Base-by-base conservation (phyloP, 208 protist genomes). In the Leishmania guyanensis region DNA sequence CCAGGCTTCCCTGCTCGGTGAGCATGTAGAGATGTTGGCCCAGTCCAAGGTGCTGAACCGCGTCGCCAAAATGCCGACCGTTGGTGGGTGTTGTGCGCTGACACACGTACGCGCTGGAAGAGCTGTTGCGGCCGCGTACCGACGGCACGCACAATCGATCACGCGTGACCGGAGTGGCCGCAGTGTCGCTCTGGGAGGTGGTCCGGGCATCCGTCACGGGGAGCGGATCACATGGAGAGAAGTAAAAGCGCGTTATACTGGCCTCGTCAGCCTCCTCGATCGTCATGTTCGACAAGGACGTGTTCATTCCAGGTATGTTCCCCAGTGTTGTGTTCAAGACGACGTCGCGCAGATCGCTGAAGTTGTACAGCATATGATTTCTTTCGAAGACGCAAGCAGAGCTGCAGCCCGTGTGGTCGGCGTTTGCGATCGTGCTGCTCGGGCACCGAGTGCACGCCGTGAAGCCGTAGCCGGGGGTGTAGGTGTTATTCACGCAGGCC, bases 401-500 rank as follows among this genome's bases (percentile, higher is more conserved):
- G 60, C 60, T 66, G 60, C 60, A 66, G 60, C 60, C 60, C 12
- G 60, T 39, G 60, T 66, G 68, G 68, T 72, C 39, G 12, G 12
- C 68, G 39, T 50, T 72, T 14, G 22, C 39, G n/a, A 29, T 46
- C 58, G 58, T 50, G n/a, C 14, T 9, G 9, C 22, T 17, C 33
- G 62, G 33, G 39, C 78, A 77, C 6, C n/a, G 1, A 29, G 74
- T 48, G 51, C 79, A 82, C 9, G 3, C 33, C 5, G 33, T 54
- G 22, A 73, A 82, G 26, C 72, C 79, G 62, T 78, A 82, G 12
- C 79, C 79, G 58, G 79, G 79, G 16, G 79, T 22, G 20, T 73
- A 17, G 20, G 60, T 77, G 72, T 64, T 71, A 1, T 29, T 36
- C 6, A 20, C 46, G 29, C 79, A 78, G 2, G 62, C 39, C 20